Evolutionary conservation across 306 rosid species (phyloP), one percentile per base, ranked within the genome.

Genomic region (Fagus sylvatica): DNA sequence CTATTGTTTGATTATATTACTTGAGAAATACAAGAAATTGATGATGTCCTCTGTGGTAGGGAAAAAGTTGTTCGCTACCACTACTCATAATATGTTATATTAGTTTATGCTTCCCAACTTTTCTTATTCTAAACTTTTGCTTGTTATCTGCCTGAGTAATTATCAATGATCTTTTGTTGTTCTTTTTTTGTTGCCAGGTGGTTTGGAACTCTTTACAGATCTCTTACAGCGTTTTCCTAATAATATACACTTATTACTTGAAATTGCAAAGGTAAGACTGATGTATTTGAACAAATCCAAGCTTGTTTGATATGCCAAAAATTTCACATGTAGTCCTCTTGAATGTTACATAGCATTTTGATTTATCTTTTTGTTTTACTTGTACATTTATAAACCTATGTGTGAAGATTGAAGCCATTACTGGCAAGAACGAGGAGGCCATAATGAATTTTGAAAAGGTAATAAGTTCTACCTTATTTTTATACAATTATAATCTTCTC

Each of bases 361-460:
- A 74, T 75, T 59, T 73, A n/a, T 36, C 6, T 69, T 41, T 74
- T 66, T 72, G 28, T 76, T 22, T 59, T 9, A 17, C 61, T 61
- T 32, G 67, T 32, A 11, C 12, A 33, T 60, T n/a, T n/a, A n/a
- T 43, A 71, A 53, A 84, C 69, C 6, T 43, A 68, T 42, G 16
- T 75, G 36, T 86, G 82, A 85, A 95, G 99, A 92, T 95, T 84
- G 99, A 95, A 86, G 97, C 98, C 70, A 88, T 93, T 68, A 85
- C 85, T 68, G 99, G 99, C 76, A 95, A 93, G 80, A 95, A 87
- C 15, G 99, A 95, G 15, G 99, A 95, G 84, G 99, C 99, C 71
- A 88, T 93, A 53, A 79, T 88, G 88, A 93, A 91, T 86, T 95
- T 95, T 82, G 99, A 95, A 62, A 95, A 93, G 99, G 99, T 93